Percentiles rank a stretch among this genome's conserved stretches.
phyloP scores from a whole-genome alignment of 805 yeast genomes.

The Ogataea philodendri region DNA sequence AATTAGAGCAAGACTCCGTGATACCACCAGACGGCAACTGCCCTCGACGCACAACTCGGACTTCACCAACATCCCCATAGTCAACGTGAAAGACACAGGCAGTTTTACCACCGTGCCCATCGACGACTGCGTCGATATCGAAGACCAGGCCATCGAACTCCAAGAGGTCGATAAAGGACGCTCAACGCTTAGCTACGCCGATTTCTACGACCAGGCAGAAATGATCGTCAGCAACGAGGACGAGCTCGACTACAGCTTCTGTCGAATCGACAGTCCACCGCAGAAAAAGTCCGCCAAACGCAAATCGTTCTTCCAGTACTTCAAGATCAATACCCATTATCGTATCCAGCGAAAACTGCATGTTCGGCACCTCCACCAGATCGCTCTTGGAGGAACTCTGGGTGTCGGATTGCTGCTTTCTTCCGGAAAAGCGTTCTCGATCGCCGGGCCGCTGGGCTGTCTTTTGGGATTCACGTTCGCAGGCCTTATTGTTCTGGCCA shows the following conservation, averaged over 20 bases:
- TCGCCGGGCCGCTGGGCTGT: conserved; percentile 78
- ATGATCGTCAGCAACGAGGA: conserved; percentile 33
- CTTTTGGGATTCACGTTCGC: conserved; percentile 62
- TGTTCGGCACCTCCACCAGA: conserved; percentile 71
- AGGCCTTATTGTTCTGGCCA: conserved; percentile 63
- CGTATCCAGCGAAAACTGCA: conserved; percentile 56
- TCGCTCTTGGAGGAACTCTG: conserved; percentile 73
- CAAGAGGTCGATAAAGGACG: conserved; percentile 15
- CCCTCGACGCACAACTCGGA: not conserved
- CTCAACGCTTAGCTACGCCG: too few species aligned
- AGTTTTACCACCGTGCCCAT: conserved; percentile 25
- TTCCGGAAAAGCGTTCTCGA: conserved; percentile 68
- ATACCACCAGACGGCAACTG: conserved; percentile 1
- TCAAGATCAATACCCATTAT: conserved; percentile 25
- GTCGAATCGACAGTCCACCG: conserved; percentile 14
- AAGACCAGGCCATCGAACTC: conserved; percentile 31
- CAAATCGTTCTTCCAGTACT: conserved; percentile 4
- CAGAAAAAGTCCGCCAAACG: not conserved
- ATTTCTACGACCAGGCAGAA: conserved; percentile 22
- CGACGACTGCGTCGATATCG: conserved; percentile 30
- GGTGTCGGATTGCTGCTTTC: conserved; percentile 74
- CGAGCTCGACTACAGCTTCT: conserved; percentile 30
- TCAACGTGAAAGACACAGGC: conserved; percentile 1
- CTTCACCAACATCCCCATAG: not conserved
- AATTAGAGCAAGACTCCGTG: conserved; percentile 23